Evolutionary conservation across 768 basidiomycete species (phyloP), one percentile per base, ranked within the genome.

Genomic region (Boletus pseudopeckii): DNA sequence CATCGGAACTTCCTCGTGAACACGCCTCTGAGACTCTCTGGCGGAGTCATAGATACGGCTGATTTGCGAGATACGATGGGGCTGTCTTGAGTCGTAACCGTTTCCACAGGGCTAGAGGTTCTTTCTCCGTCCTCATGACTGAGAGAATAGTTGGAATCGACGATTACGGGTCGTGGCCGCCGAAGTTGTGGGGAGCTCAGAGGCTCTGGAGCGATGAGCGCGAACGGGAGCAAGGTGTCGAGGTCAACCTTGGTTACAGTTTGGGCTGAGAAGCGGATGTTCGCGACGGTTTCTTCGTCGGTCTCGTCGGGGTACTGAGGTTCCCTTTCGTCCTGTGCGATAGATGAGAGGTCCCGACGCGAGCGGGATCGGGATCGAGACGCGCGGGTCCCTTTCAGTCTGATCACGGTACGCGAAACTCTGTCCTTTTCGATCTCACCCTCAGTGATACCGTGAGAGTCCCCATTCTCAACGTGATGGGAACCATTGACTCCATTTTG

Each of bases 1-100:
- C 93, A 96, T 61, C 91, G 75, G 69, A 88, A 95, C 65, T 81
- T 84, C 57, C 92, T 75, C 33, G 82, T 76, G 66, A 92, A 92
- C 50, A 87, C 77, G 45, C 90, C 88, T 71, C 80, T 81, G 65
- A 91, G 71, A 65, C 85, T 80, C 20, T 84, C 82, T 22, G 86
- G 88, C 22, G 83, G 82, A 33, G 75, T 74, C n/a, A 77, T 68
- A 40, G 81, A 62, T n/a, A 49, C 24, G 3, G 38, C 28, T 13
- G 67, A 67, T 62, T 69, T 70, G 50, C 67, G 69, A 36, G 66
- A 52, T 79, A 81, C 24, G 73, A 64, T 54, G 72, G 62, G 61
- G 57, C 52, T 62, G 42, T 60, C 74, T 72, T 48, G 71, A 63
- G 38, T 69, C 48, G 76, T 75, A 18, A 65, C 72, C 56, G 73